These are phyloP conservation scores for Trichoderma koningiopsis DNA, from an alignment of 2,329 filamentous ascomycete species.

Conservation along the genomic window DNA sequence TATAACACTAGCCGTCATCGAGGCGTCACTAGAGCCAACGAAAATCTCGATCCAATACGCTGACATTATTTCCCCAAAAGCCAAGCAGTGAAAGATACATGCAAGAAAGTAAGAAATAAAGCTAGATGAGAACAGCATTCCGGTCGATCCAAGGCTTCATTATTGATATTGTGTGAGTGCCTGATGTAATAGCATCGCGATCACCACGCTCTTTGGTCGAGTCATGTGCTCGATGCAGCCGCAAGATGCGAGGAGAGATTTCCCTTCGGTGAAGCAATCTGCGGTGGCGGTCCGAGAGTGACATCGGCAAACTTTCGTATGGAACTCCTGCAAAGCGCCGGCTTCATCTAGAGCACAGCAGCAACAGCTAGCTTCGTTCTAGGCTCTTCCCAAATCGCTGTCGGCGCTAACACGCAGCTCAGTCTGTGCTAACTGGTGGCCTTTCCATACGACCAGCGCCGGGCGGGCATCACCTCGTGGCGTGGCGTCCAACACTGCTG, in stretches of 20 bases:
- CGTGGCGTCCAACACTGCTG: slow-evolving; percentile 11
- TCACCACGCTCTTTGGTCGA: background rate
- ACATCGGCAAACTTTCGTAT: slow-evolving; percentile 22
- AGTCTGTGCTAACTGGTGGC: slow-evolving; percentile 12
- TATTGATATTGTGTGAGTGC: background rate
- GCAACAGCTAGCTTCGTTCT: slow-evolving; percentile 18
- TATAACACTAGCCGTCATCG: slow-evolving; percentile 7
- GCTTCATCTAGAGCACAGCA: slow-evolving; percentile 22
- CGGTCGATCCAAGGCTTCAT: background rate
- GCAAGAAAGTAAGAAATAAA: background rate
- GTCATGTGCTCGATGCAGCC: background rate
- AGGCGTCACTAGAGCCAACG: slow-evolving; percentile 10
- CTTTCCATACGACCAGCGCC: slow-evolving; percentile 7
- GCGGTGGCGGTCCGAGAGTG: slow-evolving; percentile 15
- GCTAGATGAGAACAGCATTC: background rate
- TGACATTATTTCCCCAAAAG: background rate
- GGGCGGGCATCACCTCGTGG: slow-evolving; percentile 23
- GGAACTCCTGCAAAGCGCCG: slow-evolving; percentile 14
- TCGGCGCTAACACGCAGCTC: background rate
- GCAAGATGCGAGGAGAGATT: background rate
- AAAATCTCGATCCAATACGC: slow-evolving; percentile 13
- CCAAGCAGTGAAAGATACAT: background rate
- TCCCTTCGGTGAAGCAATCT: slow-evolving; percentile 8
- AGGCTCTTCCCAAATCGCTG: slow-evolving; percentile 14
- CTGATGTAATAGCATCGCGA: background rate